Evolutionary conservation across 2,329 filamentous ascomycete genomes (phyloP).

Genomic region (Periconia sp.): DNA sequence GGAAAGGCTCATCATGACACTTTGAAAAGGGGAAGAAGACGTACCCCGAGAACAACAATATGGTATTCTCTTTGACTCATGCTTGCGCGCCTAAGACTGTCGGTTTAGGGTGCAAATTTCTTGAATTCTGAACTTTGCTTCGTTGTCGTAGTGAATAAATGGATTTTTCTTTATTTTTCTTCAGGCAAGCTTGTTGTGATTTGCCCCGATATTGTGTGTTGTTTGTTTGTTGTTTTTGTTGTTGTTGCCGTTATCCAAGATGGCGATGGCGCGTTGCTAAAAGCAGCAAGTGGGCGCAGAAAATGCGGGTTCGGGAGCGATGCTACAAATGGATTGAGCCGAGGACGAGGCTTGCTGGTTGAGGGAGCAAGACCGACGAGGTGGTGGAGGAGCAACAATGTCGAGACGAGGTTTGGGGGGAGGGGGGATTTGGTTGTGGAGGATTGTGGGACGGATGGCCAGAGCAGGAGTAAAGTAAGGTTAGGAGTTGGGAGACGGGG

Average conservation of each 20-base stretch:
- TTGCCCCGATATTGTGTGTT: neutral
- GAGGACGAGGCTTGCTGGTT: neutral
- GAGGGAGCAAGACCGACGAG: neutral
- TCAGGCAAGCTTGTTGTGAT: neutral
- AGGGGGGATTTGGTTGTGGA: too few relatives aligned
- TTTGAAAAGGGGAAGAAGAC: conserved; percentile 20
- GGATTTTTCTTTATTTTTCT: too few relatives aligned
- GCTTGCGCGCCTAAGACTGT: conserved; percentile 2
- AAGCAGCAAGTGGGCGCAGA: neutral
- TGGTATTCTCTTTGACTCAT: conserved; percentile 48
- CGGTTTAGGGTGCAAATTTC: neutral
- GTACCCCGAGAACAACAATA: conserved; percentile 48
- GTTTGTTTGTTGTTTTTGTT: neutral
- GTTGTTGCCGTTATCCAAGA: neutral
- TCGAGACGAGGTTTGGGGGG: neutral
- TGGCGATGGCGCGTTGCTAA: neutral
- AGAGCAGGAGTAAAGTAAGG: neutral
- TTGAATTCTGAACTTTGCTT: too few relatives aligned
- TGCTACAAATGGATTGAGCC: neutral
- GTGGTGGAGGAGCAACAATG: neutral
- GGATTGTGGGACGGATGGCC: neutral
- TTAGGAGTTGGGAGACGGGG: too few relatives aligned
- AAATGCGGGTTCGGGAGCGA: neutral
- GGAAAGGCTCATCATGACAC: too few relatives aligned
- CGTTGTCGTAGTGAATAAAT: too few relatives aligned